Percentiles rank a stretch among this genome's conserved stretches.
Conservation (phyloP, 192 early-diverging fungal species). For the Umbelopsis ramanniana region DNA sequence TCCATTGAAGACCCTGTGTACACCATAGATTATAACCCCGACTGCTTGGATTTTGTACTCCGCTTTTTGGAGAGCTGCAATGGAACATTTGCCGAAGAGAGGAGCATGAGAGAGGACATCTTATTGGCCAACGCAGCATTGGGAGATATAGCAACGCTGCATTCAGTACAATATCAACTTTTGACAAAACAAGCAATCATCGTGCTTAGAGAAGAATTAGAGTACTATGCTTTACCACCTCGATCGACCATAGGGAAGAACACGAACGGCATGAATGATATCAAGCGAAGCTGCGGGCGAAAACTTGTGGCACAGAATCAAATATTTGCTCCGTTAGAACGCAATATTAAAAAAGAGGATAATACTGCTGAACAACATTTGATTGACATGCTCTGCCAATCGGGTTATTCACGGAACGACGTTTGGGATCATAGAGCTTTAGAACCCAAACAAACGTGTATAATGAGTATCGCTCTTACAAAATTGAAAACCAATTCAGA, state of each 20-base stretch:
- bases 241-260: slow-evolving; percentile 27
- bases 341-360: slow-evolving; percentile 70
- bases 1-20: slow-evolving; percentile 55
- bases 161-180: slow-evolving; percentile 51
- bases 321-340: slow-evolving; percentile 78
- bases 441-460: slow-evolving; percentile 67
- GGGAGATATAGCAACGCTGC: slow-evolving; percentile 19
- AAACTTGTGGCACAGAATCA: slow-evolving; percentile 66
- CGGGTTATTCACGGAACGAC: slow-evolving; percentile 71
- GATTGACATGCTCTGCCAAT: slow-evolving; percentile 82
- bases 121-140: slow-evolving; percentile 28
- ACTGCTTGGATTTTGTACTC: slow-evolving; percentile 57
- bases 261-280: slow-evolving; percentile 44
- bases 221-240: slow-evolving; percentile 60
- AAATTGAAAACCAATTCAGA: slow-evolving; percentile 71
- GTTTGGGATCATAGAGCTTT: slow-evolving; percentile 77
- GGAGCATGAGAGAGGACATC: slow-evolving; percentile 32
- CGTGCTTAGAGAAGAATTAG: slow-evolving; percentile 79
- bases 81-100: slow-evolving; percentile 39
- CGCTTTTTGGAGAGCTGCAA: slow-evolving; percentile 51
- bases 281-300: slow-evolving; percentile 66
- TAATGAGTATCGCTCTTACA: slow-evolving; percentile 72
- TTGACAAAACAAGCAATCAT: slow-evolving; percentile 69
- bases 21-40: slow-evolving; percentile 60
- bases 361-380: slow-evolving; percentile 76